phyloP scores from a whole-genome alignment of 2,329 filamentous ascomycete species.

The Xylariaceae sp. region DNA sequence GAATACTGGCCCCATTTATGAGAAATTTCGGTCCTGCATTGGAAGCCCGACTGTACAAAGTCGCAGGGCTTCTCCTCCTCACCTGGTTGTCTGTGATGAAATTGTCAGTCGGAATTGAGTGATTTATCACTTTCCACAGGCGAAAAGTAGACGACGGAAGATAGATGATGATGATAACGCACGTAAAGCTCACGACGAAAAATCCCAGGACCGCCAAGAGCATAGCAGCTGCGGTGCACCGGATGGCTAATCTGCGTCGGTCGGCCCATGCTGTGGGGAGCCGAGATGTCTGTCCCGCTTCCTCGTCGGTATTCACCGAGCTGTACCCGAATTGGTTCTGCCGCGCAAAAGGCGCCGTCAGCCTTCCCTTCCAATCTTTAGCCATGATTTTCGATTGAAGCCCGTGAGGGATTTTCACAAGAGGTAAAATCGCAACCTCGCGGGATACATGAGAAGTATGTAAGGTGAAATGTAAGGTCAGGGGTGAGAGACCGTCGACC shows the following conservation, averaged over 20 bases:
- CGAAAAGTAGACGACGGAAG: no score
- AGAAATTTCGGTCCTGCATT: slow-evolving; percentile 56
- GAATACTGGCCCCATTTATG: slow-evolving; percentile 84
- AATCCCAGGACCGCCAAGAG: slow-evolving; percentile 22
- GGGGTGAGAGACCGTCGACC: neutral
- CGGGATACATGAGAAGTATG: neutral
- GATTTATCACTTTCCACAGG: no score
- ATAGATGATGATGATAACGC: slow-evolving; percentile 8
- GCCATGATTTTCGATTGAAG: slow-evolving; percentile 18
- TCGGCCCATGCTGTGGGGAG: slow-evolving; percentile 17
- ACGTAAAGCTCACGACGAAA: slow-evolving; percentile 24
- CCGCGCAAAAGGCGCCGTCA: slow-evolving; percentile 15
- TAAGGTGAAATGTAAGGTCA: neutral
- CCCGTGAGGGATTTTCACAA: neutral
- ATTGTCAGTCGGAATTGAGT: neutral
- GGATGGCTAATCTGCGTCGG: slow-evolving; percentile 18
- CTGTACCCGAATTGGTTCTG: slow-evolving; percentile 22
- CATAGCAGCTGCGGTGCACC: slow-evolving; percentile 19
- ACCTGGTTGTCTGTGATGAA: slow-evolving; percentile 12
- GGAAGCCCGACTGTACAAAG: slow-evolving; percentile 52
- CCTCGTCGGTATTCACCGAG: slow-evolving; percentile 22
- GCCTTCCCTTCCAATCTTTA: slow-evolving; percentile 20
- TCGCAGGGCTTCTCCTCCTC: slow-evolving; percentile 41
- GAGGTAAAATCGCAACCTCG: neutral
- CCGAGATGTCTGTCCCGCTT: slow-evolving; percentile 14